phyloP scores from a whole-genome alignment of 805 yeast species.

The Metschnikowia peoriensis region DNA sequence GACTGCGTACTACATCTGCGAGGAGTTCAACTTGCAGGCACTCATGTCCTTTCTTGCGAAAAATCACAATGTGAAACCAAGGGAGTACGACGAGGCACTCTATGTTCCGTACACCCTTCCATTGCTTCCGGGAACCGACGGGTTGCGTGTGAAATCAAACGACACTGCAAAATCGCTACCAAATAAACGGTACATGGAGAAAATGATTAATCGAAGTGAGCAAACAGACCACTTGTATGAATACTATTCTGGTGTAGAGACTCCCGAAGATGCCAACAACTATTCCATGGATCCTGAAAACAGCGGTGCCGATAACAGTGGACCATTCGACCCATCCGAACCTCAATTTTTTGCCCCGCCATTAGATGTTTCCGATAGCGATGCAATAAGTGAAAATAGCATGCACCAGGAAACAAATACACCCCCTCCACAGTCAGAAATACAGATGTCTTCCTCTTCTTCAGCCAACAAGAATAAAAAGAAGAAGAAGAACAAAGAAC shows the following conservation, averaged over 20 bases:
- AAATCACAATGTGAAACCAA: slow-evolving; percentile 79
- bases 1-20: slow-evolving; percentile 90
- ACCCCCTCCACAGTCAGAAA: no score
- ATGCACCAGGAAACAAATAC: no score
- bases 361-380: slow-evolving; percentile 16
- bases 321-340: slow-evolving; percentile 84
- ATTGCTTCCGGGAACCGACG: slow-evolving; percentile 76
- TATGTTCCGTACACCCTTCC: slow-evolving; percentile 90
- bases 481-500: slow-evolving; percentile 2
- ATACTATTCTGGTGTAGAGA: slow-evolving; percentile 78
- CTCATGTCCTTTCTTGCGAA: slow-evolving; percentile 63
- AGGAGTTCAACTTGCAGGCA: slow-evolving; percentile 64
- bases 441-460: no score
- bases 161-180: slow-evolving; percentile 45
- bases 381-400: background rate
- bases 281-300: slow-evolving; percentile 46
- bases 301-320: slow-evolving; percentile 43
- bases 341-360: slow-evolving; percentile 79
- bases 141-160: slow-evolving; percentile 73
- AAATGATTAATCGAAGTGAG: slow-evolving; percentile 74
- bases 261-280: slow-evolving; percentile 54
- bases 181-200: slow-evolving; percentile 61
- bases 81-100: slow-evolving; percentile 88
- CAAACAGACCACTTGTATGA: slow-evolving; percentile 90
- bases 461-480: background rate